Conservation (phyloP, 2,329 filamentous ascomycete species). For the Aspergillus sp. region DNA sequence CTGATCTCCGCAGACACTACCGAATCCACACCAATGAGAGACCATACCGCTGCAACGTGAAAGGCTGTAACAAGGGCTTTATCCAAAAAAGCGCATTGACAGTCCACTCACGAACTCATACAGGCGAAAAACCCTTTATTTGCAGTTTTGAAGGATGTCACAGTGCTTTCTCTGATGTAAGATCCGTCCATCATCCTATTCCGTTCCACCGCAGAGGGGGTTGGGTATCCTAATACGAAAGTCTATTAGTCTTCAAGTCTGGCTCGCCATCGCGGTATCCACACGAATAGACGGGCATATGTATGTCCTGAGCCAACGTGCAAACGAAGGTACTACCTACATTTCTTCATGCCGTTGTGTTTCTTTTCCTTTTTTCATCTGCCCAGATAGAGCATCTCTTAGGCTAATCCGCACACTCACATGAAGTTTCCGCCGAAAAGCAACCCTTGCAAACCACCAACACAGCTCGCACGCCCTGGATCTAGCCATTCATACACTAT, state of each 20-base stretch:
- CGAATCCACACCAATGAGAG: slow-evolving; percentile 51
- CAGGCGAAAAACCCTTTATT: slow-evolving; percentile 46
- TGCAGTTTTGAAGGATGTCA: slow-evolving; percentile 44
- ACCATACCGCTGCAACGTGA: slow-evolving; percentile 46
- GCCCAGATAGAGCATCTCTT: not conserved
- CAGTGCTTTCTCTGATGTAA: slow-evolving; percentile 47
- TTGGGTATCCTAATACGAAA: slow-evolving; percentile 2
- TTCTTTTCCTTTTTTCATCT: not conserved
- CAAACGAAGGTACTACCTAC: slow-evolving; percentile 33
- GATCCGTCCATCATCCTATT: slow-evolving; percentile 6
- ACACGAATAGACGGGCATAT: slow-evolving; percentile 41
- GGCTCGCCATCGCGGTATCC: slow-evolving; percentile 41
- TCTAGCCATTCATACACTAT: slow-evolving; percentile 32
- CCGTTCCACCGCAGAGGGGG: too few relatives aligned
- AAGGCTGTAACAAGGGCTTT: slow-evolving; percentile 49
- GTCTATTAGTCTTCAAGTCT: slow-evolving; percentile 39
- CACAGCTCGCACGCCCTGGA: slow-evolving; percentile 38
- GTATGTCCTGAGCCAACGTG: slow-evolving; percentile 42
- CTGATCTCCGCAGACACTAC: slow-evolving; percentile 48
- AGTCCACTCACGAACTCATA: slow-evolving; percentile 47
- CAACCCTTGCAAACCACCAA: slow-evolving; percentile 43
- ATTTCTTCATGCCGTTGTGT: not conserved
- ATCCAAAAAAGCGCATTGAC: slow-evolving; percentile 50
- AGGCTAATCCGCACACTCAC: too few relatives aligned
- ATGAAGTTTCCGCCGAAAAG: slow-evolving; percentile 41